phyloP scores from a whole-genome alignment of 2,329 filamentous ascomycete species.

The Cordyceps cicadae region DNA sequence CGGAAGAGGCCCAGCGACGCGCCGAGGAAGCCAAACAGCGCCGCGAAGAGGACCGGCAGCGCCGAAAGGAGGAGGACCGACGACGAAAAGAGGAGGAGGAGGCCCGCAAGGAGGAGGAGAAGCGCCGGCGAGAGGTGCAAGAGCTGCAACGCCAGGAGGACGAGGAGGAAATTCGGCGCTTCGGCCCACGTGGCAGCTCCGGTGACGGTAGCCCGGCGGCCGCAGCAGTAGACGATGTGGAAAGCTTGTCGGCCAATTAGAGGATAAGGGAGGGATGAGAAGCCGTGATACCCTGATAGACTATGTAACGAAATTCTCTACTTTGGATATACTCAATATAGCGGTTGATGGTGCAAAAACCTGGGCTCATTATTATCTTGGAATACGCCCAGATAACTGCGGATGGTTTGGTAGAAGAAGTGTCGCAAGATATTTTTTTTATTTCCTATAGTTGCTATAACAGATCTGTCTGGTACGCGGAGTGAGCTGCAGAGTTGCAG shows the following conservation, averaged over 20 bases:
- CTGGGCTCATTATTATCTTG: neutral
- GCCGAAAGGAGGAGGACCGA: neutral
- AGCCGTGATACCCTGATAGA: slow-evolving; percentile 9
- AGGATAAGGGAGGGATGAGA: neutral
- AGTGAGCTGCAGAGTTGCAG: neutral
- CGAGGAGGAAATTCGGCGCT: slow-evolving; percentile 5
- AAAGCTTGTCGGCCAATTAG: slow-evolving; percentile 49
- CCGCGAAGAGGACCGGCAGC: slow-evolving; percentile 4
- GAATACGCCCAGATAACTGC: neutral
- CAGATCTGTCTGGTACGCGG: too few relatives aligned
- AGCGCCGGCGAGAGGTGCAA: neutral
- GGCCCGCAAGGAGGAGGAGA: neutral
- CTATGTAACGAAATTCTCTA: slow-evolving; percentile 3
- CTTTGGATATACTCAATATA: neutral
- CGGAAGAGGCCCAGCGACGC: slow-evolving; percentile 26
- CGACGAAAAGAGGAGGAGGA: slow-evolving; percentile 1
- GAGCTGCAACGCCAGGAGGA: slow-evolving; percentile 1
- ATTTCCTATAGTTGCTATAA: too few relatives aligned
- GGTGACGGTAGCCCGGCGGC: slow-evolving; percentile 29
- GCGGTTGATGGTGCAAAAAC: neutral
- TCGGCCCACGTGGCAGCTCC: neutral
- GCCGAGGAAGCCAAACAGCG: slow-evolving; percentile 3
- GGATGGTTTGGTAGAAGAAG: too few relatives aligned
- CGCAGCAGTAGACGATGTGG: slow-evolving; percentile 44
- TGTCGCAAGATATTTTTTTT: too few relatives aligned